A percentile compares a stretch with the other conserved stretches of the same genome.
These are phyloP conservation scores for Sporothrix curviconia DNA, from an alignment of 2,329 filamentous ascomycete genomes.

Conservation along the genomic window DNA sequence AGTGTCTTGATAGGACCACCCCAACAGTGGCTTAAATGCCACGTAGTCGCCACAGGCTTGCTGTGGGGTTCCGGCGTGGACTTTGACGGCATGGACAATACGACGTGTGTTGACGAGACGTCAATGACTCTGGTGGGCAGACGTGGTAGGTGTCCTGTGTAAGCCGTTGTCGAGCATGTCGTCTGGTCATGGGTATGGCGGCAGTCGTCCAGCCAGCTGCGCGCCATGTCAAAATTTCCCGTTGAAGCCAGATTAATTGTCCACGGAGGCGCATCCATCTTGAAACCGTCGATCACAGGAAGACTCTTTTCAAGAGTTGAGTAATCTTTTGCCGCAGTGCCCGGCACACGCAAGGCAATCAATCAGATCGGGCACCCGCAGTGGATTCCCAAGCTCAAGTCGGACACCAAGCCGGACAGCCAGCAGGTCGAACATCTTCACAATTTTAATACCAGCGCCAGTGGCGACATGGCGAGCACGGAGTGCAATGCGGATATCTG, in stretches of 20 bases:
- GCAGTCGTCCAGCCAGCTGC: conserved; percentile 9
- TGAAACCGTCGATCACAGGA: background rate
- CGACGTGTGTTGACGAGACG: background rate
- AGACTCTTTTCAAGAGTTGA: background rate
- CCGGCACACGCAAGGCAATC: background rate
- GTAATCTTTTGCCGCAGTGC: background rate
- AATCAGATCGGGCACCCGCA: background rate
- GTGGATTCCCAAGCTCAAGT: background rate
- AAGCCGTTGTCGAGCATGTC: background rate
- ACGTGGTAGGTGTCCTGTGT: background rate
- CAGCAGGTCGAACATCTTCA: conserved; percentile 2
- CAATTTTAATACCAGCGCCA: background rate
- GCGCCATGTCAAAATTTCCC: background rate
- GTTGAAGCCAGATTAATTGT: conserved; percentile 1
- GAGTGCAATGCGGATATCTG: conserved; percentile 1
- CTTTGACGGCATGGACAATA: background rate
- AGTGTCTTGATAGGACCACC: background rate
- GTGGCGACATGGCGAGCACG: background rate
- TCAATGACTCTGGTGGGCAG: conserved; percentile 9
- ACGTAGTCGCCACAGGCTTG: conserved; percentile 9
- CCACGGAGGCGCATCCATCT: background rate
- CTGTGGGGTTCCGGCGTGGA: background rate
- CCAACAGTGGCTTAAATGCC: conserved; percentile 14
- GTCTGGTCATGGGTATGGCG: background rate
- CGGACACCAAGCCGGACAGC: background rate